A percentile compares a stretch with the other conserved stretches of the same genome.
Conservation (phyloP, 257 asterid genomes). For the Rehmannia glutinosa region DNA sequence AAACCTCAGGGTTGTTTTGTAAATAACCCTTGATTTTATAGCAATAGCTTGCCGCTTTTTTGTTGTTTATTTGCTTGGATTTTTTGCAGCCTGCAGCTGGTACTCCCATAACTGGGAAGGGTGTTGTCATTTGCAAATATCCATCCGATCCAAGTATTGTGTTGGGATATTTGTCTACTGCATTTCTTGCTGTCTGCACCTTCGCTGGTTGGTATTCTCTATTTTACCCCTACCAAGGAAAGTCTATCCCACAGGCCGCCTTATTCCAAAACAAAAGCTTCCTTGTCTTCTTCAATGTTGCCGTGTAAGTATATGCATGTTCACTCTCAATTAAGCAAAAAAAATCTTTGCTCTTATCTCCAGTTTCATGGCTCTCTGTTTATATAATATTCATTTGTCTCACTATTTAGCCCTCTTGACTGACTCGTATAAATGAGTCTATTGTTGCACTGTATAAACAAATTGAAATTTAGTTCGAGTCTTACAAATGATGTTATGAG, state of each 20-base stretch:
- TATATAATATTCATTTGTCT: background rate
- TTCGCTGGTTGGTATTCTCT: slow-evolving; percentile 55
- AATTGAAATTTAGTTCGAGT: background rate
- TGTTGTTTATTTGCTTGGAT: slow-evolving; percentile 6
- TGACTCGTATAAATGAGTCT: background rate
- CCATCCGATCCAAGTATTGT: slow-evolving; percentile 61
- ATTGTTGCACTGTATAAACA: background rate
- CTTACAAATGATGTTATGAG: no score
- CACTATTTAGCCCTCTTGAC: background rate
- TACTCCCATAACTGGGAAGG: slow-evolving; percentile 52
- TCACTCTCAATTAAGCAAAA: no score
- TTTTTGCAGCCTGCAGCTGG: slow-evolving; percentile 71
- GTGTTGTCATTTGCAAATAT: slow-evolving; percentile 63
- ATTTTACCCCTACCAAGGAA: slow-evolving; percentile 80
- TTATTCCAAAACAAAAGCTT: slow-evolving; percentile 60
- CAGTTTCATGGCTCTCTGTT: background rate
- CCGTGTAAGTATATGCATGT: slow-evolving; percentile 52
- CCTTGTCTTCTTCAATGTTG: slow-evolving; percentile 55
- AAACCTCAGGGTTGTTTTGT: no score
- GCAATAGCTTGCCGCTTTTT: background rate
- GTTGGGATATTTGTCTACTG: slow-evolving; percentile 64
- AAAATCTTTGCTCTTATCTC: slow-evolving; percentile 4
- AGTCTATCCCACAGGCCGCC: slow-evolving; percentile 58
- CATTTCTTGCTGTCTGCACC: slow-evolving; percentile 49
- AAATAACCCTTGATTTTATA: no score